A percentile compares a stretch with the other conserved stretches of the same genome.
These are phyloP conservation scores for Psidium guajava DNA, from an alignment of 345 rosid genomes.

Conservation along the genomic window DNA sequence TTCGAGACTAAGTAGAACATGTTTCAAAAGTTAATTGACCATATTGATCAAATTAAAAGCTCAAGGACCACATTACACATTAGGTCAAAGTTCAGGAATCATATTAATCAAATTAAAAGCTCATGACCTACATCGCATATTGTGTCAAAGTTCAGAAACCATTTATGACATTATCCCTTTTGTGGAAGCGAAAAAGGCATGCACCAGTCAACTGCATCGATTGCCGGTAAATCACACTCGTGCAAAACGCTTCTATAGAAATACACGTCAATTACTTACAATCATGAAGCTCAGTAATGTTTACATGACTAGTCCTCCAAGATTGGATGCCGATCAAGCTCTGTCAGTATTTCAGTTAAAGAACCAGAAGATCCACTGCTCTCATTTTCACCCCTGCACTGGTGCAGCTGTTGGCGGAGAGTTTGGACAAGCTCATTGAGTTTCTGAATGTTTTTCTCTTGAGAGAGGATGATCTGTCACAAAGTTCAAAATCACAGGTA, in stretches of 20 bases:
- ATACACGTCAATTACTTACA: not conserved
- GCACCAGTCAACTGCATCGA: not conserved
- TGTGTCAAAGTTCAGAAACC: too few relatives aligned
- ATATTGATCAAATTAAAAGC: too few relatives aligned
- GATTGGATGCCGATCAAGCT: constrained; percentile 33
- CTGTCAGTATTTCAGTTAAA: constrained; percentile 27
- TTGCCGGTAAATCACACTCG: not conserved
- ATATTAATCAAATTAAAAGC: too few relatives aligned
- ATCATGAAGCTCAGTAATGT: not conserved
- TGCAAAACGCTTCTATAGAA: not conserved
- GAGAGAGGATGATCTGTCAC: constrained; percentile 56
- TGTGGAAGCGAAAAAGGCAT: not conserved
- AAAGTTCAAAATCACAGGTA: not conserved
- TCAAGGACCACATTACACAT: too few relatives aligned
- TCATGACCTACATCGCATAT: too few relatives aligned
- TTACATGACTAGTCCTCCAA: constrained; percentile 26
- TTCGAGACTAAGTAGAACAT: too few relatives aligned
- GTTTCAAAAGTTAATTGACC: too few relatives aligned
- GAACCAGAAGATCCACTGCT: constrained; percentile 16
- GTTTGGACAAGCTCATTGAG: constrained; percentile 44
- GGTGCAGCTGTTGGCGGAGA: constrained; percentile 42
- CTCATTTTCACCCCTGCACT: constrained; percentile 38
- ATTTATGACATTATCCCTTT: not conserved
- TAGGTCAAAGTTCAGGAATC: too few relatives aligned
- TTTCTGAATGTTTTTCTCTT: constrained; percentile 61